Evolutionary conservation across 352 stramenopile species (phyloP).

Genomic region (Phytophthora fragariae): DNA sequence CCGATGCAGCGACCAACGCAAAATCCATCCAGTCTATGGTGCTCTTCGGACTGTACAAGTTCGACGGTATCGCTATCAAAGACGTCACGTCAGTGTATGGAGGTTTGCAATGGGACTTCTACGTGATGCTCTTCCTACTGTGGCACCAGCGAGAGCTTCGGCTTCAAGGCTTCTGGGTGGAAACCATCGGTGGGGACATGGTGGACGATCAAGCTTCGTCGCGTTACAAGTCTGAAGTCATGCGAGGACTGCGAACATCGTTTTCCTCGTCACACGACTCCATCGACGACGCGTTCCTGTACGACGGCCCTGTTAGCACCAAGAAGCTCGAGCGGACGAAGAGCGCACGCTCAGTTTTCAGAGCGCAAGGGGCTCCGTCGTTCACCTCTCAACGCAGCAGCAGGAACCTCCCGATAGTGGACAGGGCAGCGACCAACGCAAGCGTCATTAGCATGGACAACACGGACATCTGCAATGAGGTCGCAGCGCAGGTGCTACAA

Average conservation of each 20-base stretch:
- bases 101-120: conserved; percentile 88
- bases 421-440: conserved; percentile 31
- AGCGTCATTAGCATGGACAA: conserved; percentile 44
- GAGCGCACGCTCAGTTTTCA: conserved; percentile 20
- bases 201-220: conserved; percentile 37
- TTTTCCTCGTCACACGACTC: conserved; percentile 76
- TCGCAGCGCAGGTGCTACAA: conserved; percentile 56
- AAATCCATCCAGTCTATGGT: conserved; percentile 83
- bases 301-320: conserved; percentile 19
- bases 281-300: conserved; percentile 75
- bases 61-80: conserved; percentile 73
- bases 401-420: conserved; percentile 16
- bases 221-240: conserved; percentile 57
- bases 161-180: conserved; percentile 78
- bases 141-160: conserved; percentile 87
- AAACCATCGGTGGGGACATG: conserved; percentile 32
- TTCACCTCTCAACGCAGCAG: conserved; percentile 35
- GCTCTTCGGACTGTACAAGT: conserved; percentile 89
- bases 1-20: conserved; percentile 47
- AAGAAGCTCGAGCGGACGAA: conserved; percentile 33
- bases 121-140: conserved; percentile 77
- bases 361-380: conserved; percentile 11
- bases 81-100: conserved; percentile 62
- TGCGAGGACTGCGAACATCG: conserved; percentile 50
- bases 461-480: conserved; percentile 42